Conservation (phyloP, 1,284 basidiomycete species). For the Singerocomus rubriflavus region DNA sequence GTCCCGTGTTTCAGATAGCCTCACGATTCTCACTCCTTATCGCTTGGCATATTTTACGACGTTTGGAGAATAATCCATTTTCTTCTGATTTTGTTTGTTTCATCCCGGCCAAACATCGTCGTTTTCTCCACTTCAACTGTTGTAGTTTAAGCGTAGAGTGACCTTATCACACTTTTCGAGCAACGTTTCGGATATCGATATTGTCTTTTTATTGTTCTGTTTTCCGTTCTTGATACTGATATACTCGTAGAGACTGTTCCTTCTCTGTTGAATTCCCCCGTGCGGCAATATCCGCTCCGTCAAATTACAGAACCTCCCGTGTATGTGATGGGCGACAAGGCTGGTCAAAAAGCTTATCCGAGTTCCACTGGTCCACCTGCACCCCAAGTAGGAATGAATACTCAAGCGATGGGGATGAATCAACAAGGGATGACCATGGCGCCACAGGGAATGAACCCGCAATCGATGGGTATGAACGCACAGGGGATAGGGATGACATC, state of each 20-base stretch:
- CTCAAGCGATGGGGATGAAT: conserved; percentile 28
- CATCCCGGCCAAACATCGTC: background rate
- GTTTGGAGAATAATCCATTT: background rate
- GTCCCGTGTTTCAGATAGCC: conserved; percentile 14
- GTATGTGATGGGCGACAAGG: conserved; percentile 66
- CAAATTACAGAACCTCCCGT: conserved; percentile 59
- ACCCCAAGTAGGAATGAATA: conserved; percentile 27
- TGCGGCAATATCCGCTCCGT: conserved; percentile 67
- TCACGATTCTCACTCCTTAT: conserved; percentile 12
- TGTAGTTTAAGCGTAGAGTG: too few species aligned
- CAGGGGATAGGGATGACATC: conserved; percentile 35
- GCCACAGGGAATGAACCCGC: conserved; percentile 31
- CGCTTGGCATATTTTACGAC: background rate
- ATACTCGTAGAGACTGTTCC: conserved; percentile 51
- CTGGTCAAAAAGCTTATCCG: conserved; percentile 58
- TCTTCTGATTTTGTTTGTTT: background rate
- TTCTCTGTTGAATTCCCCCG: conserved; percentile 51
- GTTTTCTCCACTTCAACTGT: background rate
- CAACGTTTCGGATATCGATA: background rate
- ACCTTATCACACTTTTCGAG: background rate
- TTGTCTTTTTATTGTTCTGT: background rate
- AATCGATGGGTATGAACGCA: conserved; percentile 22
- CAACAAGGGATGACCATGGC: conserved; percentile 28
- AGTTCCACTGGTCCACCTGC: conserved; percentile 37
- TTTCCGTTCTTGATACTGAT: conserved; percentile 6